Evolutionary conservation across 495 filamentous ascomycete species (phyloP), one percentile per base, ranked within the genome.

Genomic region (Penicillium silybi): DNA sequence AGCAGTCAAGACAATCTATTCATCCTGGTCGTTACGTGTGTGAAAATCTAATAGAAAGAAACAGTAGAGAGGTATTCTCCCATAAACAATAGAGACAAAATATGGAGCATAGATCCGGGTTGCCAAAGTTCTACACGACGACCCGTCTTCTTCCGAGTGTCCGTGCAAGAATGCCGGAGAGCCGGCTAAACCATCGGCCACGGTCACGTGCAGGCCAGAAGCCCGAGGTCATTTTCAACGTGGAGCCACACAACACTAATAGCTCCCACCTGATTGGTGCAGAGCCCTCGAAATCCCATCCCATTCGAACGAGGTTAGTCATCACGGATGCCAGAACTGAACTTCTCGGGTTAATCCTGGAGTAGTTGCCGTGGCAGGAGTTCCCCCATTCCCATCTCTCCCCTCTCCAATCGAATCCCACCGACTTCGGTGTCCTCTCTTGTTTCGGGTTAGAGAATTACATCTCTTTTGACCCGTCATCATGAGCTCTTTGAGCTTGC

Each of bases 401-500:
- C 64, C 54, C 57, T 65, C 57, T 56, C 45, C 50, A 50, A 35
- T 57, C 53, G 58, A 50, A 29, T 46, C 19, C 38, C 56, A 55
- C 56, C 59, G 56, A 50, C 52, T 58, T 34, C 57, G 57, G 54
- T 66, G 57, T 53, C 35, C 34, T 52, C 47, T 57, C 37, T 44
- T 49, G 42, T 59, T 57, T 51, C 47, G 67, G 59, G 52, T 66
- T 68, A 61, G 66, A 44, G 57, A 63, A 63, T 52, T 44, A 49
- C 52, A 51, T 56, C 57, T 63, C 57, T 64, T 63, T 54, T 65
- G 53, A 70, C 65, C 62, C 64, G 63, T 53, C 70, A 75, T 64
- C 53, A 84, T 84, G 82, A 80, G 76, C 70, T 80, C 79, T 48
- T 57, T 80, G 55, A 73, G 75, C 64, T 67, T 82, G 66, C 79